Conservation (phyloP, 2,329 filamentous ascomycete species). For the Immersiporthe knoxdaviesiana region DNA sequence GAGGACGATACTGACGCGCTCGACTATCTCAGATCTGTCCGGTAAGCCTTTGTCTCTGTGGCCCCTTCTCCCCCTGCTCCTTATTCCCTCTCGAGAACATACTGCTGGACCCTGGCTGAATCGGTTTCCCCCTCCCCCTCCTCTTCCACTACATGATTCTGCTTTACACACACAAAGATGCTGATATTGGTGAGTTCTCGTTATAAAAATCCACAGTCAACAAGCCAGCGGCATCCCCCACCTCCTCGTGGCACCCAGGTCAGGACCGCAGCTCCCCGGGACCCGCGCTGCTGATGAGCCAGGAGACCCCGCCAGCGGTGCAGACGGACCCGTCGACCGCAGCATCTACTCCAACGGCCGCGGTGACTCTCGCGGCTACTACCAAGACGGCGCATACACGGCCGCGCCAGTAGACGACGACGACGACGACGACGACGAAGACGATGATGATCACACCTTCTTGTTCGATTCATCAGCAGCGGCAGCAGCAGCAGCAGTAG, state of each 20-base stretch:
- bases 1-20: slow-evolving; percentile 70
- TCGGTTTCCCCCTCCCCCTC: slow-evolving; percentile 7
- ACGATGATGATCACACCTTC: slow-evolving; percentile 32
- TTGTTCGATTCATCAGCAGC: too few relatives aligned
- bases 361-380: slow-evolving; percentile 66
- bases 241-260: slow-evolving; percentile 66
- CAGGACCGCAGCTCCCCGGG: slow-evolving; percentile 54
- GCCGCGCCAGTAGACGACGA: slow-evolving; percentile 55
- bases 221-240: slow-evolving; percentile 77
- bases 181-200: slow-evolving; percentile 59
- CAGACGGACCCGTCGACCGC: slow-evolving; percentile 41
- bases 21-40: slow-evolving; percentile 71
- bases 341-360: slow-evolving; percentile 52
- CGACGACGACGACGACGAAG: slow-evolving; percentile 32
- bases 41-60: slow-evolving; percentile 54
- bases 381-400: slow-evolving; percentile 79
- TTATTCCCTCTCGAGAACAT: slow-evolving; percentile 22
- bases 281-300: slow-evolving; percentile 39
- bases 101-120: slow-evolving; percentile 28
- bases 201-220: slow-evolving; percentile 62
- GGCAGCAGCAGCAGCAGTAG: slow-evolving; percentile 48
- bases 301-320: slow-evolving; percentile 37
- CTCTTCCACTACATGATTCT: slow-evolving; percentile 11
- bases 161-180: slow-evolving; percentile 30
- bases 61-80: slow-evolving; percentile 35